Base-by-base conservation (phyloP, 1,284 basidiomycete genomes). In the Moesziomyces sp. region DNA sequence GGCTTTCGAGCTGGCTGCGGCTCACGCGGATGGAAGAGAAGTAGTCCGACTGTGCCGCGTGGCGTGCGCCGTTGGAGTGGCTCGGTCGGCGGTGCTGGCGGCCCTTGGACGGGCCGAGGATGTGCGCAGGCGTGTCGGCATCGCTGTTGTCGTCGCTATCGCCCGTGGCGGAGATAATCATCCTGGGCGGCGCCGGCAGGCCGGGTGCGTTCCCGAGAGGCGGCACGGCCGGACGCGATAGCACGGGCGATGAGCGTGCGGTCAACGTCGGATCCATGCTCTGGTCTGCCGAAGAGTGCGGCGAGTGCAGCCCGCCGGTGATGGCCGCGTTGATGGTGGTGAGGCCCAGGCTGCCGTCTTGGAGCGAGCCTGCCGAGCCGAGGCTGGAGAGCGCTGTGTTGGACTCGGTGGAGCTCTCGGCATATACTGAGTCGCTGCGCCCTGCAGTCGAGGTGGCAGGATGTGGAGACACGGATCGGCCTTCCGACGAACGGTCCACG, bases 371-470 rank as follows among this genome's bases (percentile, higher is more conserved):
- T 5, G 64, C 63, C 4, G 73, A 75, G 0, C 68, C 67, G 2
- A 75, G 56, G 46, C 73, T 75, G 7, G 73, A 75, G 19, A 70
- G 42, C 14, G 68, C 59, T 4, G 58, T 61, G 43, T 75, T 75
- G 42, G 73, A 71, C 35, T 71, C 73, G 23, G 73, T 75, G 14
- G 63, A 75, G 57, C 73, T 75, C 21, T 71, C 73, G 2, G 73
- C 63, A 26, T 75, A 74, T 5, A 48, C 28, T 1, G 71, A 64
- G 2, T 58, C 64, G 18, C 62, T 52, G 30, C 42, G 61, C 13
- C 34, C 40, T 0, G 52, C 28, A 13, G 62, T 23, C 26, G 46
- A 18, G 13, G 28, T 50, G 21, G 28, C 34, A 19, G 62, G 57
- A 19, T 26, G 58, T 14, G 68, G 62, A 10, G 60, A 63, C 13